Evolutionary conservation across 208 protist species (phyloP), one percentile per base, ranked within the genome.

Genomic region (Angomonas ambiguus): DNA sequence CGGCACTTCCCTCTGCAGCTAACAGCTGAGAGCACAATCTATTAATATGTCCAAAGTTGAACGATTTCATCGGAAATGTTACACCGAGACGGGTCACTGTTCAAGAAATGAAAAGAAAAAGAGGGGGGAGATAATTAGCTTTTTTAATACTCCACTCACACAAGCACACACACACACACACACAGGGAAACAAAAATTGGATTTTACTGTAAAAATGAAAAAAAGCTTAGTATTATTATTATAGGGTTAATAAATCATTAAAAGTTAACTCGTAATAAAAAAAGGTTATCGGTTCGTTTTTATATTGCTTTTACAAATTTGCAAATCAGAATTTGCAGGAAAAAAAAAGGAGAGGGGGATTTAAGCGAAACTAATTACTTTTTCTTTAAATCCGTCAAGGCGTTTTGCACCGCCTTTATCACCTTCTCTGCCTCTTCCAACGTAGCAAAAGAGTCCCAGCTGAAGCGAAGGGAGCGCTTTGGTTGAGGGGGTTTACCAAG

Each of bases 381-480:
- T 33, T 64, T 48, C 51, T 76, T 72, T 32, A 82, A 61, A 20
- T 80, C 76, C 1, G 56, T 62, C 30, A 87, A 56, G 0, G 78
- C 83, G 2, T 73, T 83, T 53, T 76, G 68, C 45, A 92, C 30
- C n/a, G 86, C 66, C 34, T 67, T 63, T 27, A 88, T 64, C 2
- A 85, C 86, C 16, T 61, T 65, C 51, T 86, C 71, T 24, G 82
- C 86, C 13, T 92, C 79, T 31, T 77, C 38, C 66, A 92, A 60
- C 22, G 82, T 87, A 13, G 68, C 69, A 65, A 88, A 92, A 13
- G 69, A 72, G 64, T 92, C 86, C 81, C 83, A 92, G 61, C 86
- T 92, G 33, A 92, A 62, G 31, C 86, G 82, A 18, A 92, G 72
- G 0, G 86, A 84, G 35, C 86, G 82, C 0, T 28, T 76, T 0